A percentile compares a stretch with the other conserved stretches of the same genome.
phyloP scores from a whole-genome alignment of 176 grass and related monocot genomes.

The Zizania latifolia region DNA sequence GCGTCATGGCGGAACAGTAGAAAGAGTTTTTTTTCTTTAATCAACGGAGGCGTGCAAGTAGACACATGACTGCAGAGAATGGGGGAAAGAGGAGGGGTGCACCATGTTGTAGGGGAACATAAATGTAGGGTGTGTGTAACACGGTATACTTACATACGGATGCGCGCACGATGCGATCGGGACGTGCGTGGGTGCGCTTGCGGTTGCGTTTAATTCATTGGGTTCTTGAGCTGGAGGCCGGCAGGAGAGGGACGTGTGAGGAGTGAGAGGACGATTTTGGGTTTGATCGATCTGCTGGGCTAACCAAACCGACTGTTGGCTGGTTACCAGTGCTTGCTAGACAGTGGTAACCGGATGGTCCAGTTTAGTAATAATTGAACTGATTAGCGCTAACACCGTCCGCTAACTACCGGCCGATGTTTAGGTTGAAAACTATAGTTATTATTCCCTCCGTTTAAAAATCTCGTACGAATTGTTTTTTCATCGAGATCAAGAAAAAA shows the following conservation, averaged over 20 bases:
- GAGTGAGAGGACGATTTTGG: conserved; percentile 10
- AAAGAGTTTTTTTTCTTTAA: background rate
- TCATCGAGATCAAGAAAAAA: no score
- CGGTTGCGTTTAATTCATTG: conserved; percentile 1
- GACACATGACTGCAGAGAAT: background rate
- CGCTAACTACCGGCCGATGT: no score
- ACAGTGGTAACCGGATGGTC: no score
- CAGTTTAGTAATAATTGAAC: no score
- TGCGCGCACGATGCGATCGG: conserved; percentile 29
- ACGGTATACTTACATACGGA: no score
- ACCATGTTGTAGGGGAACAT: conserved; percentile 36
- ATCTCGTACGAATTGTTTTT: no score
- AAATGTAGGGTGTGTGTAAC: no score
- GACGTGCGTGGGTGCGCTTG: background rate
- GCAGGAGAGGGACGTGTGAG: background rate
- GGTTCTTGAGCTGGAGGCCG: conserved; percentile 16
- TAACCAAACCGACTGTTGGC: no score
- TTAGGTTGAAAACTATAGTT: no score
- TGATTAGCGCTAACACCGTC: no score
- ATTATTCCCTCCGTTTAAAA: no score
- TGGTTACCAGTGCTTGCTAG: no score
- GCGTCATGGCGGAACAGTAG: conserved; percentile 1
- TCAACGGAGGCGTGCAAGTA: background rate
- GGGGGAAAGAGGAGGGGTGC: conserved; percentile 1
- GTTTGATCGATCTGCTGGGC: conserved; percentile 26